These are phyloP conservation scores for Choiromyces venosus DNA, from an alignment of 495 filamentous ascomycete genomes.

Conservation along the genomic window DNA sequence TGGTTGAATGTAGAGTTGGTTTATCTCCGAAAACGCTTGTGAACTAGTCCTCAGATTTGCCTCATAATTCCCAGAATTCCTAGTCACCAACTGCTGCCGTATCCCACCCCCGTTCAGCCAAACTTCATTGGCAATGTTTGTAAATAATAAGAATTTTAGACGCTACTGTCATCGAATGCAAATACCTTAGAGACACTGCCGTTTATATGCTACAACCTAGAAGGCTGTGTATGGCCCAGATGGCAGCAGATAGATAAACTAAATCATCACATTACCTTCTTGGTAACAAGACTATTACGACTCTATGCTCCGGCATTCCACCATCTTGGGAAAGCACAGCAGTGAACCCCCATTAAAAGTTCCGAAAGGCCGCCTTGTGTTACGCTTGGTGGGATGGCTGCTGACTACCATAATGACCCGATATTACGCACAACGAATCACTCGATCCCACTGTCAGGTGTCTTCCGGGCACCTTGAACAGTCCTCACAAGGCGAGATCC, in stretches of 20 bases:
- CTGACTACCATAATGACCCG: background rate
- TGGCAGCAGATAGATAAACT: background rate
- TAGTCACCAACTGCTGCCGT: background rate
- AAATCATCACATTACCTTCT: background rate
- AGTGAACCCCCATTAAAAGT: background rate
- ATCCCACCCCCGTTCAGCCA: background rate
- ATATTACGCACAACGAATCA: background rate
- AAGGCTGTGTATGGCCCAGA: background rate
- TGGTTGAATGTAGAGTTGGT: background rate
- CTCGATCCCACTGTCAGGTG: background rate
- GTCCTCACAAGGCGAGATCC: background rate
- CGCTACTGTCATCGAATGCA: background rate
- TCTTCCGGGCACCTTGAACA: background rate
- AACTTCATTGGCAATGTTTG: background rate
- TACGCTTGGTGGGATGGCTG: background rate
- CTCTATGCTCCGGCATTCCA: background rate
- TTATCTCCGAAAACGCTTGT: background rate
- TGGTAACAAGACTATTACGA: background rate
- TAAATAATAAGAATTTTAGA: background rate
- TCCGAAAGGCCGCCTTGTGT: background rate
- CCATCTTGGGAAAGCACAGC: background rate
- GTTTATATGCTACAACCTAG: background rate
- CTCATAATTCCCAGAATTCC: background rate
- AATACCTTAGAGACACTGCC: background rate
- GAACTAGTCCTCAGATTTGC: background rate